Evolutionary conservation across 306 rosid genomes (phyloP), one percentile per base, ranked within the genome.

Genomic region (Vicia faba): DNA sequence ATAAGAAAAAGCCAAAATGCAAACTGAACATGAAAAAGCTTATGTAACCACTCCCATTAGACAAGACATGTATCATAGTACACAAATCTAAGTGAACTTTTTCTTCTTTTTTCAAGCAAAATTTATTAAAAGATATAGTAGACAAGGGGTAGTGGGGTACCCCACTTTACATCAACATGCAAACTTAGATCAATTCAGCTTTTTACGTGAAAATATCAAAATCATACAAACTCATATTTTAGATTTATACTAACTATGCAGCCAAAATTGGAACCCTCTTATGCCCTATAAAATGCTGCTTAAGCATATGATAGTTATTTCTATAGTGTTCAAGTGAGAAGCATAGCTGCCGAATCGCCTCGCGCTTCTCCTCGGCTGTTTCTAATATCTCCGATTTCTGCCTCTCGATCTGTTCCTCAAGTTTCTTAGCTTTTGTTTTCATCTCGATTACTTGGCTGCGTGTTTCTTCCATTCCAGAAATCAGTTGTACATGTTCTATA

Each of bases 341-440:
- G 61, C 99, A 95, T 23, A 95, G 84, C 82, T 95, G 99, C 76
- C 99, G 57, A 55, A 95, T 95, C 5, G 67, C 99, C 81, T 95
- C 99, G 7, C 99, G 82, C 59, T 95, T 95, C 76, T 79, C 95
- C 68, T 95, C 99, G 4, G 90, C 97, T 67, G 85, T 88, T 76
- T 95, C 92, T 31, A 54, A 56, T 26, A 95, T 90, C 54, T 45
- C 69, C 1, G 8, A 49, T 61, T 77, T 86, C 75, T 84, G 96
- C 81, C 82, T 86, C 84, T 90, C 85, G 11, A 88, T 73, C 78
- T 85, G 91, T 64, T 75, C 88, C 62, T 82, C 89, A 0, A 95
- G 81, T 68, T 84, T 81, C 70, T 72, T 81, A 0, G 69, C 71
- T 78, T 82, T 85, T 40, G 77, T 53, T 75, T 80, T 80, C 12